Evolutionary conservation across 768 basidiomycete genomes (phyloP), one percentile per base, ranked within the genome.

Genomic region (Hysterangium stoloniferum): DNA sequence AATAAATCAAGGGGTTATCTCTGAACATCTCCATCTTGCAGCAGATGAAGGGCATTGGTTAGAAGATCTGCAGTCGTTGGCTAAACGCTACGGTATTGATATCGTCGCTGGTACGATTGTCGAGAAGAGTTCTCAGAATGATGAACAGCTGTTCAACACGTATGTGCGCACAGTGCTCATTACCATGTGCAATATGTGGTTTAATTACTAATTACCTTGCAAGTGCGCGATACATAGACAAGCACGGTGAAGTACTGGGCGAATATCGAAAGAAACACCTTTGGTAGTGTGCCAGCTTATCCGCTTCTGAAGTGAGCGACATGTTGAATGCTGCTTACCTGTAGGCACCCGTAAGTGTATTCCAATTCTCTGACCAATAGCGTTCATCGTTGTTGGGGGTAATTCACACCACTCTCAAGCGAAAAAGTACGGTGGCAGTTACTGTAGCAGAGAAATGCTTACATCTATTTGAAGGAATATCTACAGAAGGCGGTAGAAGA

Each of bases 261-360:
- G 48, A 50, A 41, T 50, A 50, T 28, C 48, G 36, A 36, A 50
- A 50, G 24, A 50, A 50, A 29, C 48, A 50, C 41, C 48, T 50
- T 28, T 50, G 48, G 48, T 50, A 37, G 25, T 19, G 25, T 7
- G 35, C 6, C n/a, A 8, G 12, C 12, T 7, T 27, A 15, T 45
- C 12, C 19, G 13, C 31, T 2, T 15, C 3, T 38, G 25, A 31
- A 28, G 13, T 28, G 22, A 2, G 36, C n/a, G 6, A 22, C 4
- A 41, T 3, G 3, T 19, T 19, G 28, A 22, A 12, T 17, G 6
- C 9, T 22, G 22, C 12, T 41, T 41, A 13, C 35, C n/a, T 41
- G 40, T 17, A 50, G 48, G 48, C 48, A 50, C 29, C 48, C 48
- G 48, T 50, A 9, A 2, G 48, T 50, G 6, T 45, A 4, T 45